phyloP scores from a whole-genome alignment of 2,329 filamentous ascomycete species.

The Diplodia sapinea region DNA sequence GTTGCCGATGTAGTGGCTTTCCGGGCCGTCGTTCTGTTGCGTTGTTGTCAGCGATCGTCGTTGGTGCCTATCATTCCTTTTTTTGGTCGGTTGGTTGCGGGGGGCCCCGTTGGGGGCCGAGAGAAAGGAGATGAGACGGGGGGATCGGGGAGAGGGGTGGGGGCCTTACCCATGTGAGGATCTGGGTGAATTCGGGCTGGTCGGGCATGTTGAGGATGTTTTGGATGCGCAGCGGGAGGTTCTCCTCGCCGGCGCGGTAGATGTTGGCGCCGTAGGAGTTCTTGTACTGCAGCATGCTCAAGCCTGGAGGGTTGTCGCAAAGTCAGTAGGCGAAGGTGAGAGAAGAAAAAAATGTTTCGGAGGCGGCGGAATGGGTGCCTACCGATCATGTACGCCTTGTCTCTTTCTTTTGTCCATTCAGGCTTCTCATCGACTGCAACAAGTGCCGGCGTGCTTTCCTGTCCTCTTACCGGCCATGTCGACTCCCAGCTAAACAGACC shows the following conservation, averaged over 20 bases:
- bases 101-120: too few species aligned
- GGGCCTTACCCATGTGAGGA: constrained; percentile 42
- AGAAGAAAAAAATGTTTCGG: not conserved
- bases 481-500: constrained; percentile 50
- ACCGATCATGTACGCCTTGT: constrained; percentile 46
- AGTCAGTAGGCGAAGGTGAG: not conserved
- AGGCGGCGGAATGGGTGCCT: not conserved
- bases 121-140: not conserved
- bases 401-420: constrained; percentile 35
- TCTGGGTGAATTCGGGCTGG: constrained; percentile 43
- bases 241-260: constrained; percentile 46
- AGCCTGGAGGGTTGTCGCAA: not conserved
- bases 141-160: not conserved
- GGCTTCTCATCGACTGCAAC: constrained; percentile 39
- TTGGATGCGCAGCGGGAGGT: constrained; percentile 45
- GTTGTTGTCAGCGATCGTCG: too few species aligned
- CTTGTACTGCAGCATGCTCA: constrained; percentile 42
- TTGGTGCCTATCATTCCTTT: not conserved
- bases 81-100: too few species aligned
- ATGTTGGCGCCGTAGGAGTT: constrained; percentile 41
- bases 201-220: constrained; percentile 44
- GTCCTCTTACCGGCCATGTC: constrained; percentile 40
- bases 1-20: constrained; percentile 48
- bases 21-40: constrained; percentile 43
- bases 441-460: constrained; percentile 6